Base-by-base conservation (phyloP, 2,329 filamentous ascomycete species). In the Berkeleyomyces basicola region DNA sequence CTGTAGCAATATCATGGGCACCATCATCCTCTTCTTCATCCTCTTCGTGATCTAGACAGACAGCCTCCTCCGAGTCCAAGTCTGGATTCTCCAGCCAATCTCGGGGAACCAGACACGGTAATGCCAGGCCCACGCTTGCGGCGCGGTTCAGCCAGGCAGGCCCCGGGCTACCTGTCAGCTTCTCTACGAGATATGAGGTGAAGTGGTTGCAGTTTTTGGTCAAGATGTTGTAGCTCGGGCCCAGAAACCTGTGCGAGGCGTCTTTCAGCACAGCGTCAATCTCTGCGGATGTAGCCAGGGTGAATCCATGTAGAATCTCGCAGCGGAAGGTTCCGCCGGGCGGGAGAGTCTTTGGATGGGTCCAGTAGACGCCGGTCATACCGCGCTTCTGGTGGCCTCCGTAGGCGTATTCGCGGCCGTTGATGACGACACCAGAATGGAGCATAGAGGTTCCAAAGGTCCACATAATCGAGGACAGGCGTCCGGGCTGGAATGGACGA, bases 121-220 rank as follows among this genome's bases (percentile, higher is more conserved):
- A 73, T 10, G 86, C 86, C 60, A 91, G 80, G 46, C 89, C 89
- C 66, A 95, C 88, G 67, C 82, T 86, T n/a, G 89, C 89, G 1
- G 89, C 89, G 62, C 89, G 82, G 70, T 95, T 95, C 61, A 95
- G 75, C 86, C 88, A 95, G 16, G 73, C 74, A 0, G 89, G 89
- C 0, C 86, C 87, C 0, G 83, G 76, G 55, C 82, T 79, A 4
- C 84, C 82, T 1, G 87, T 92, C 62, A 95, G 78, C 67, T 81
- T 82, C 70, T 85, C 78, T 72, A 87, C 90, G 16, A 95, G 79
- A 68, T 86, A 83, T 23, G 83, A 83, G 1, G 88, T 92, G 71
- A 95, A 95, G 71, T 95, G 89, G 71, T 95, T 95, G 79, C 89
- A 95, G 72, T 95, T 95, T 68, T 84, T 84, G 23, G 85, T 90